Percentiles rank a stretch among this genome's conserved stretches.
phyloP scores from a whole-genome alignment of 2,329 filamentous ascomycete species.

The Zasmidium angulare region DNA sequence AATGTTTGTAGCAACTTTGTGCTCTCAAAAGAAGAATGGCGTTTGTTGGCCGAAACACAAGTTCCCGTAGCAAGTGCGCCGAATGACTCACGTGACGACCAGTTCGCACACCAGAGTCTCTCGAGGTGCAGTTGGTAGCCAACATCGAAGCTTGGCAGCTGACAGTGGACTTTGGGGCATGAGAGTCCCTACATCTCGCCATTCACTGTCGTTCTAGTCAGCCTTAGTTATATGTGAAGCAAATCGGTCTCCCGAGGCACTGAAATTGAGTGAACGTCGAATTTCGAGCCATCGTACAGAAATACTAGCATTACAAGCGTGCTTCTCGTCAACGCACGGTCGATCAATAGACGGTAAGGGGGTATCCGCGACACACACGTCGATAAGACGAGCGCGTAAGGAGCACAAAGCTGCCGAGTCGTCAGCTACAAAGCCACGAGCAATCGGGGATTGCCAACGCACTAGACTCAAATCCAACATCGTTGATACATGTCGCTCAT shows the following conservation, averaged over 20 bases:
- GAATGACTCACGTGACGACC: neutral
- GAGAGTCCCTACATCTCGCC: no score
- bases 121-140: no score
- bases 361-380: neutral
- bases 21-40: neutral
- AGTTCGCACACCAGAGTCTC: no score
- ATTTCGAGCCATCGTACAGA: neutral
- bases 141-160: no score
- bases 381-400: neutral
- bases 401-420: neutral
- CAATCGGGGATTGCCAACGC: no score
- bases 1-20: neutral
- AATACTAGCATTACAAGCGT: neutral
- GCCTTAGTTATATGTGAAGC: no score
- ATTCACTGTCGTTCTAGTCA: no score
- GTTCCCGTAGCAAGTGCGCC: neutral
- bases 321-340: neutral
- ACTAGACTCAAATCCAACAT: no score
- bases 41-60: neutral
- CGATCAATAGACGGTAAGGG: neutral
- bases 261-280: no score
- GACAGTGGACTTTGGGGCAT: no score
- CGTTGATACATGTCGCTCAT: conserved; percentile 31
- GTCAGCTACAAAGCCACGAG: neutral
- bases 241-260: no score